Evolutionary conservation across 768 basidiomycete species (phyloP), one percentile per base, ranked within the genome.

Genomic region (Suillus ampliporus): DNA sequence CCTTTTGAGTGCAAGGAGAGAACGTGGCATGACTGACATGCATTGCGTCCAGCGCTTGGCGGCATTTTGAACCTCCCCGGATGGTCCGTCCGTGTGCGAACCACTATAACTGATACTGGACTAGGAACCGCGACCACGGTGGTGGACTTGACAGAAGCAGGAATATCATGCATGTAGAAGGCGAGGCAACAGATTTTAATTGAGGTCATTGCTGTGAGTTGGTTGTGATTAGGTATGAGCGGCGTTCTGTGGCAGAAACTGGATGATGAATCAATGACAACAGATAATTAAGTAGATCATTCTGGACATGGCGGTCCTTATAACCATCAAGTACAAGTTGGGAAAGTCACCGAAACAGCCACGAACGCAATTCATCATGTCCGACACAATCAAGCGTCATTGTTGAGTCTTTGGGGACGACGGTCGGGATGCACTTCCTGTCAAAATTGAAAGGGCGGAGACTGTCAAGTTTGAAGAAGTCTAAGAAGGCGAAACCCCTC

Each of bases 21-120:
- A 40, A 40, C 54, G 54, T 56, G 54, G 53, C 35, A 21, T 37
- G 21, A 17, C 41, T 44, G 14, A 23, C 53, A 54, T 37, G 53
- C 21, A 3, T 37, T 23, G 35, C 11, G 53, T 19, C 6, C 5
- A 56, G 54, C 54, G 23, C 17, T 19, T 40, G 26, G 17, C 54
- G 38, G 54, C 6, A 26, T 56, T 40, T 13, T 19, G 37, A 40
- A 28, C 17, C 11, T 40, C 11, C 6, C 54, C 54, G 38, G 54
- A 56, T 56, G 54, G 26, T 56, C 54, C 54, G 54, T 28, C 53
- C 53, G 53, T 38, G 37, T 1, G 14, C 23, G 23, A 19, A 17
- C 9, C 9, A 23, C 8, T 31, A 19, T 19, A 50, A 26, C 48
- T n/a, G 15, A 50, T 28, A 19, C 48, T 50, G 28, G 9, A 50